Evolutionary conservation across 768 basidiomycete species (phyloP), one percentile per base, ranked within the genome.

Genomic region (Termitomyces sp.): DNA sequence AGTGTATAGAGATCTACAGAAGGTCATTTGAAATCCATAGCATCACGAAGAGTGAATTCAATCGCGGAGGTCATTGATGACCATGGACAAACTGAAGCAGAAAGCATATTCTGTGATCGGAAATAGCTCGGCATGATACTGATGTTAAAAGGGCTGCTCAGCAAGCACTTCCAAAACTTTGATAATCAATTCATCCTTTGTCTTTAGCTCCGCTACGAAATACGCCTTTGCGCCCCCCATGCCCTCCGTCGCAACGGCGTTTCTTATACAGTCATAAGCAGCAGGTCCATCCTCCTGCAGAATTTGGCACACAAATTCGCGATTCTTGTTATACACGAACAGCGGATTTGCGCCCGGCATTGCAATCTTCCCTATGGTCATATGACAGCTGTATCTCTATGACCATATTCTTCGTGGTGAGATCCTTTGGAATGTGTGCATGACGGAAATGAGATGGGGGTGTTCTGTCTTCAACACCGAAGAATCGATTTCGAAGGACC

Each of bases 381-480:
- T 69, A 69, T 0, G 82, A 78, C 0, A 81, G 70, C 60, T 86
- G 83, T 0, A 83, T 70, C 67, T 86, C 85, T 70, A 86, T 72
- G 50, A 83, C 67, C 59, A 83, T 65, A 33, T 64, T 66, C 69
- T 81, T 81, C 5, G 70, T 59, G 5, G 42, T 36, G 1, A 68
- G 55, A 18, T 56, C 52, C 29, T 65, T 64, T 7, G 69, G 66
- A n/a, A 68, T 55, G 49, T 68, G 70, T 13, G 66, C 59, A 15
- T 65, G 51, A 28, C 66, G 61, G 54, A 56, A 33, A 60, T 69
- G 60, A 57, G 64, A 22, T 39, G 29, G 56, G 16, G 60, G 68
- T 48, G 52, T 57, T 29, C 46, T 64, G 64, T 66, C 18, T 67
- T 65, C 26, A 72, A 67, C 29, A 73, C 74, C 12, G 69, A 58